Evolutionary conservation across 2,329 filamentous ascomycete species (phyloP), one percentile per base, ranked within the genome.

Genomic region (Fusarium albosuccineum): DNA sequence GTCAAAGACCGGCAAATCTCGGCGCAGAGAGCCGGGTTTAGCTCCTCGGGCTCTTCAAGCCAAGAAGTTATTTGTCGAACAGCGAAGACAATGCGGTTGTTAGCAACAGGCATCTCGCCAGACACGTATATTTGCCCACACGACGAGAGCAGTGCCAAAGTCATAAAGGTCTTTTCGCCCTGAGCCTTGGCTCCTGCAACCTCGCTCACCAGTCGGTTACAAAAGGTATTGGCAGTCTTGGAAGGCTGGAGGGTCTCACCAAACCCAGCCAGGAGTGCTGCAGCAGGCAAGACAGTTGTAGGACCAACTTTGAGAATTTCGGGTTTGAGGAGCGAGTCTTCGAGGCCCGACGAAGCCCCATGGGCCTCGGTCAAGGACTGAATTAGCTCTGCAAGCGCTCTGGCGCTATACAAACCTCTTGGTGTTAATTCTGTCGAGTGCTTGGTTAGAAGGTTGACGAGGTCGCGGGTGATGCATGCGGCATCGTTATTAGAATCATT

Each of bases 61-160:
- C 92, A 94, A 9, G 88, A 86, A 0, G 92, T 86, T 8, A 97
- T 84, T 66, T 94, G 90, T 74, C 92, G 92, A 41, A 95, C 88
- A 9, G 95, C 89, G 79, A 97, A 96, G 1, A 97, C 88, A 3
- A 96, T 79, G 26, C 94, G 87, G 72, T 94, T 89, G 44, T 85
- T 87, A 2, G 86, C 84, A 1, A 89, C 84, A 1, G 88, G 88
- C 8, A 89, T 66, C 62, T 84, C 79, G 3, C 82, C 85, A 0
- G 76, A 49, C 26, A 85, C 82, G 62, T 88, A 91, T 13, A 88
- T 76, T 9, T 79, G 76, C 60, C 86, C 76, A 57, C 81, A 84
- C 8, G 85, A 78, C 16, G 88, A 85, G 5, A 91, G 77, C 2
- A 90, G 78, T 3, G 86, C 82, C 3, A 91, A 76, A 0, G 79